Evolutionary conservation across 805 yeast genomes (phyloP), one percentile per base, ranked within the genome.

Genomic region (Metschnikowia kunwiensis): DNA sequence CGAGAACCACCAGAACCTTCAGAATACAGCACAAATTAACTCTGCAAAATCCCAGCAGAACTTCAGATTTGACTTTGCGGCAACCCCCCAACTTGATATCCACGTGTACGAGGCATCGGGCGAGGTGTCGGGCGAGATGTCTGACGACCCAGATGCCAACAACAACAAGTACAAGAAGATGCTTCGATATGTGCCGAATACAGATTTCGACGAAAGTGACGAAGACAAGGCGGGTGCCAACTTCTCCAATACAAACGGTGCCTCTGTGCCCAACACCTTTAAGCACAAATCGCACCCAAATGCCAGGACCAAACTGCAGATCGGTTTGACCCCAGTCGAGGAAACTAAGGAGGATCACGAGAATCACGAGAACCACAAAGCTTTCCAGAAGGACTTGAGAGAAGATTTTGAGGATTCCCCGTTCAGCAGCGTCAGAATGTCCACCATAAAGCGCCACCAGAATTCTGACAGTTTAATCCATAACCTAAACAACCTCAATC

Each of bases 221-320:
- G 50, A 52, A 18, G 47, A 42, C 20, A 54, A 55, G 18, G 12
- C 11, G 2, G 50, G 51, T 20, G 47, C 40, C 24, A 56, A 52
- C 16, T 46, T 43, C 8, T 33, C 46, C 19, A 32, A 32, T 15
- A 7, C 36, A n/a, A 44, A 45, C 21, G 48, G 46, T 25, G 44
- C 43, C 5, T 64, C 71, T 1, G 63, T 64, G 14, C 72, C 74
- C 15, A 68, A 68, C 38, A 68, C 74, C 1, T 68, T 68, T 56
- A 62, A 65, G 40, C 60, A 66, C 39, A 68, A 66, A 44, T 59
- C 68, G n/a, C 69, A 65, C 42, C 72, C 72, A 5, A 68, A 66
- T 40, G 74, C 74, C 15, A 60, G 54, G 36, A 62, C 74, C 1
- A 68, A 65, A 43, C 38, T 49, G 5, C 49, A 47, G n/a, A 49